phyloP scores from a whole-genome alignment of 768 basidiomycete genomes.

The Cantharellus cinnabarinus region DNA sequence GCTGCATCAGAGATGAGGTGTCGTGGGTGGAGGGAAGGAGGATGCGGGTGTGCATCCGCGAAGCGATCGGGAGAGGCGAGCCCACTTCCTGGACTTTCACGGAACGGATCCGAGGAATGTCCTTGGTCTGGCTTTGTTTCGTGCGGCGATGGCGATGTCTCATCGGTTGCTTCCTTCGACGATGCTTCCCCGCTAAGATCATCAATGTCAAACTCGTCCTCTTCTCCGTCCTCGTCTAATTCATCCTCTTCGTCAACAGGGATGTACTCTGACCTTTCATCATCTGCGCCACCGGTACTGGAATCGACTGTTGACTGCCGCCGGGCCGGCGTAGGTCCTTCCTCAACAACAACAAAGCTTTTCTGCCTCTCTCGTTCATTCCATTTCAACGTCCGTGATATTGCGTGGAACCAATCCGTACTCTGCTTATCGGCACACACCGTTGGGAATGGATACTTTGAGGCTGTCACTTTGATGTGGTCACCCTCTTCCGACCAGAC shows the following conservation, averaged over 20 bases:
- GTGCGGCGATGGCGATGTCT: neutral
- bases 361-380: constrained; percentile 98
- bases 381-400: constrained; percentile 94
- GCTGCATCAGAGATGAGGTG: constrained; percentile 13
- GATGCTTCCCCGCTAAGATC: constrained; percentile 49
- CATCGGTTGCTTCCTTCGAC: constrained; percentile 2
- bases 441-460: constrained; percentile 94
- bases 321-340: constrained; percentile 33
- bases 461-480: constrained; percentile 95
- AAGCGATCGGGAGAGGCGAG: constrained; percentile 19
- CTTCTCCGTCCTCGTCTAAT: constrained; percentile 35
- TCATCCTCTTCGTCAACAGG: constrained; percentile 18
- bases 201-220: constrained; percentile 81
- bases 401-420: constrained; percentile 96
- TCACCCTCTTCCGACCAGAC: constrained; percentile 59
- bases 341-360: constrained; percentile 95
- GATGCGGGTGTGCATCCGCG: constrained; percentile 12
- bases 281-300: neutral
- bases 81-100: constrained; percentile 12
- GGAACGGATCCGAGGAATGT: constrained; percentile 7
- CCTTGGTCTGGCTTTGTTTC: constrained; percentile 5
- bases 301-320: constrained; percentile 1
- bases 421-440: constrained; percentile 96
- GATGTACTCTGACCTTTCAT: neutral
- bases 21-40: constrained; percentile 15